These are phyloP conservation scores for Wickerhamiella hasegawae DNA, from an alignment of 805 yeast species.

Conservation along the genomic window DNA sequence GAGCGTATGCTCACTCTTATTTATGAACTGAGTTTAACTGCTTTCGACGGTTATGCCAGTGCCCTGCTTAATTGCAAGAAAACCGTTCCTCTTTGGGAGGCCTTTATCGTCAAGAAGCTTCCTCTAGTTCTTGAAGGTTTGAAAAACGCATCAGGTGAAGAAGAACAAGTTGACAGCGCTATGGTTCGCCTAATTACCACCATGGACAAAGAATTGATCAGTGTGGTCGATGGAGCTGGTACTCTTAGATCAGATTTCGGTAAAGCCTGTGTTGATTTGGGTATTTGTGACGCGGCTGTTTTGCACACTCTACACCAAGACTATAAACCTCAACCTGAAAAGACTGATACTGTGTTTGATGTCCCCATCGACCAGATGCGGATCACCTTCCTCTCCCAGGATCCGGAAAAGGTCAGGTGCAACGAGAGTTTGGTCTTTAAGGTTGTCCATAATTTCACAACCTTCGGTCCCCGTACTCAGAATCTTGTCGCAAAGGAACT, in stretches of 20 bases:
- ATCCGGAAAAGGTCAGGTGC: background rate
- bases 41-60: slow-evolving; percentile 30
- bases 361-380: slow-evolving; percentile 1
- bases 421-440: background rate
- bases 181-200: slow-evolving; percentile 14
- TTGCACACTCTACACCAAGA: slow-evolving; percentile 12
- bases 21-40: slow-evolving; percentile 28
- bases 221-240: slow-evolving; percentile 8
- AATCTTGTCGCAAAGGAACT: slow-evolving; percentile 5
- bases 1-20: slow-evolving; percentile 15
- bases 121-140: slow-evolving; percentile 29
- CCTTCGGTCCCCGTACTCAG: slow-evolving; percentile 6
- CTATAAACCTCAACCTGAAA: slow-evolving; percentile 8
- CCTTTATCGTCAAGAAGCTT: slow-evolving; percentile 30
- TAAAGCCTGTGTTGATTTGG: slow-evolving; percentile 11
- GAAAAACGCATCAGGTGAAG: slow-evolving; percentile 17
- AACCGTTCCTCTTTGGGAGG: slow-evolving; percentile 28
- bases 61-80: slow-evolving; percentile 20
- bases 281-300: slow-evolving; percentile 14
- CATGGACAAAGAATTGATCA: slow-evolving; percentile 14
- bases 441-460: slow-evolving; percentile 1
- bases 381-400: background rate
- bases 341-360: slow-evolving; percentile 1
- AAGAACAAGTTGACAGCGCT: slow-evolving; percentile 24
- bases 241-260: slow-evolving; percentile 10